These are phyloP conservation scores for Sphaerostilbella broomeana DNA, from an alignment of 2,329 filamentous ascomycete genomes.

Conservation along the genomic window DNA sequence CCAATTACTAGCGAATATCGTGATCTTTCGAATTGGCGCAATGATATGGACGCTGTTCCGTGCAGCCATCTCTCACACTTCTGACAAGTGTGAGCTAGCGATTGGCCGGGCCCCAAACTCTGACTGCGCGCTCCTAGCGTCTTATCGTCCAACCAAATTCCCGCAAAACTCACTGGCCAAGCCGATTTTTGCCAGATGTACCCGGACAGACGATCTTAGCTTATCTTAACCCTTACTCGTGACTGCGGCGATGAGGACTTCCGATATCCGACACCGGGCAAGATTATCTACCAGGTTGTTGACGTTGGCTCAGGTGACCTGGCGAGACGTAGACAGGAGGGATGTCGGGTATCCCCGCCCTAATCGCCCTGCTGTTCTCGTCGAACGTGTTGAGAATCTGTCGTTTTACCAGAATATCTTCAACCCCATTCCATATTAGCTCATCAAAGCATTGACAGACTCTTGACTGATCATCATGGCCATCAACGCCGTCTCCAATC, in stretches of 20 bases:
- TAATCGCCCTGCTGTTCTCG: constrained; percentile 22
- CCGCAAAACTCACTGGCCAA: constrained; percentile 20
- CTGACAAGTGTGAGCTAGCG: constrained; percentile 3
- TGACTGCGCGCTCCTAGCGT: constrained; percentile 16
- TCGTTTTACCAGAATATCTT: not conserved
- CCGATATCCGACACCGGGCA: constrained; percentile 15
- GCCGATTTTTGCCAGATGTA: constrained; percentile 18
- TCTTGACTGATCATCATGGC: constrained; percentile 26
- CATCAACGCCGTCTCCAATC: constrained; percentile 27
- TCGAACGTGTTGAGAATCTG: constrained; percentile 1
- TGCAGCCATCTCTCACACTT: too few species aligned
- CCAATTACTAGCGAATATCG: too few species aligned
- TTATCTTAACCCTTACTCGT: constrained; percentile 1
- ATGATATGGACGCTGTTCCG: too few species aligned
- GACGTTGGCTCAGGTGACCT: constrained; percentile 16
- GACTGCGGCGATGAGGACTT: constrained; percentile 6
- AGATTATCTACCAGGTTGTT: too few species aligned
- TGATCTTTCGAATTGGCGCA: too few species aligned
- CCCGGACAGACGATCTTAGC: constrained; percentile 15
- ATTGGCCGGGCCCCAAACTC: constrained; percentile 9
- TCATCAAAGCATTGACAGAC: constrained; percentile 7
- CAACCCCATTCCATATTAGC: not conserved
- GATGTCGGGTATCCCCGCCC: constrained; percentile 21
- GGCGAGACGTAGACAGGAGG: constrained; percentile 11
- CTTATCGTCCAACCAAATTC: constrained; percentile 22